Conservation (phyloP, 768 basidiomycete species). For the Phylloporus arenicola region DNA sequence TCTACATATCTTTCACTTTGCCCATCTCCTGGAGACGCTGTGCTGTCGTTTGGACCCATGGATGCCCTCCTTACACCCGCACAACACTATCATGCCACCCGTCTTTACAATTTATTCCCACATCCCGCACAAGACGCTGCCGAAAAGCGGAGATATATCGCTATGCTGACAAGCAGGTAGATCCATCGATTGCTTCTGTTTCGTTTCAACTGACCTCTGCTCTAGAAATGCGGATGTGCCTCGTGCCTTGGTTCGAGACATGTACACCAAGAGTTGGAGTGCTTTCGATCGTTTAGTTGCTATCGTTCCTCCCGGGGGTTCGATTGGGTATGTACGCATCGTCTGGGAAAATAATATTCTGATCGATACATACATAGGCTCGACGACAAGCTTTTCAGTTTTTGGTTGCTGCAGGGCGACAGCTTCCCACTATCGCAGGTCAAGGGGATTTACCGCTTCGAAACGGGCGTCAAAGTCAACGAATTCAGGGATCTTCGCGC, state of each 20-base stretch:
- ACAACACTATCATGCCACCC: conserved; percentile 67
- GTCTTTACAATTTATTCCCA: conserved; percentile 68
- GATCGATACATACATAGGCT: conserved; percentile 42
- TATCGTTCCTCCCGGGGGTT: conserved; percentile 86
- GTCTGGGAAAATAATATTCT: conserved; percentile 4
- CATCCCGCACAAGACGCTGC: conserved; percentile 76
- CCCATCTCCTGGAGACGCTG: conserved; percentile 67
- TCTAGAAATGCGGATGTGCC: conserved; percentile 79
- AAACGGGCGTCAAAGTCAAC: conserved; percentile 81
- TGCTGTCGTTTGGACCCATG: conserved; percentile 77
- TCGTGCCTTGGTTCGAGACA: conserved; percentile 77
- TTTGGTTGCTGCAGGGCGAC: conserved; percentile 82
- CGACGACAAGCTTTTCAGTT: conserved; percentile 87
- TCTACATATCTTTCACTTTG: conserved; percentile 73
- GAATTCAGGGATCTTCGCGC: conserved; percentile 87
- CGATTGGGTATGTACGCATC: conserved; percentile 61
- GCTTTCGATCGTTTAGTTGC: conserved; percentile 85
- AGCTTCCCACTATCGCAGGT: conserved; percentile 70
- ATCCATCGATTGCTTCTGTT: conserved; percentile 3
- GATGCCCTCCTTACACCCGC: conserved; percentile 74
- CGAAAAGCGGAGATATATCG: conserved; percentile 71
- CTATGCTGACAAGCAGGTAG: conserved; percentile 66
- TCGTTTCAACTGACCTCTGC: conserved; percentile 1
- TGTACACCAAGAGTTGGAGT: conserved; percentile 93
- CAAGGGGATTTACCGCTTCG: conserved; percentile 84